These are phyloP conservation scores for Aspergillus funiculosus DNA, from an alignment of 495 filamentous ascomycete genomes.

Conservation along the genomic window DNA sequence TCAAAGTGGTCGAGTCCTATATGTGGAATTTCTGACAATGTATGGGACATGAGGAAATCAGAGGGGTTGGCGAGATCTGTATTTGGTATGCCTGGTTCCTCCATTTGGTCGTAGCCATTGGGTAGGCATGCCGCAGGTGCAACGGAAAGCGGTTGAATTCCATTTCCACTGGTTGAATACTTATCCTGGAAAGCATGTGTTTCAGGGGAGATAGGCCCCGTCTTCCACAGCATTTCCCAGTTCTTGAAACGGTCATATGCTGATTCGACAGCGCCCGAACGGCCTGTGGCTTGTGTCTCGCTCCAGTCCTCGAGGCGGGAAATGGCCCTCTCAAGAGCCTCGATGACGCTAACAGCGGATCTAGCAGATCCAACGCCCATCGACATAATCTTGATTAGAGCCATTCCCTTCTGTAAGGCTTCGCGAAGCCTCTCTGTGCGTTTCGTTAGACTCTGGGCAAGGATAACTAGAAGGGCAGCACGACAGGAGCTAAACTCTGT, in stretches of 20 bases:
- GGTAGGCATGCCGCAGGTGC: conserved; percentile 17
- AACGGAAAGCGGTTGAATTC: conserved; percentile 20
- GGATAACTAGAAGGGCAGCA: conserved; percentile 44
- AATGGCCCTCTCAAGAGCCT: conserved; percentile 45
- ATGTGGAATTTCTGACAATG: conserved; percentile 34
- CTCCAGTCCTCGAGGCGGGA: conserved; percentile 42
- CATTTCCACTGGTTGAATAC: conserved; percentile 16
- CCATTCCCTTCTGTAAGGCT: conserved; percentile 43
- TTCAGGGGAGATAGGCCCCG: conserved; percentile 38
- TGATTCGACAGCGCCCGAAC: conserved; percentile 32
- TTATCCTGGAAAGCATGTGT: conserved; percentile 23
- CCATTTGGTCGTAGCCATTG: conserved; percentile 14
- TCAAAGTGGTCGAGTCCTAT: conserved; percentile 44
- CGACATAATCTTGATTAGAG: conserved; percentile 48
- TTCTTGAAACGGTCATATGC: conserved; percentile 49
- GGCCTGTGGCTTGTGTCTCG: conserved; percentile 31
- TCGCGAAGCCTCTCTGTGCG: conserved; percentile 43
- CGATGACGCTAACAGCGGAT: conserved; percentile 48
- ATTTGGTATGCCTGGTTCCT: conserved; percentile 22
- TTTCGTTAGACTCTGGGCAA: conserved; percentile 45
- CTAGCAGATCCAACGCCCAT: conserved; percentile 47
- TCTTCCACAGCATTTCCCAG: conserved; percentile 51
- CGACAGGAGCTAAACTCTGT: conserved; percentile 50
- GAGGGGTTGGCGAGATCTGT: conserved; percentile 23
- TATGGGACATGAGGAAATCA: conserved; percentile 30